A percentile compares a stretch with the other conserved stretches of the same genome.
These are phyloP conservation scores for Protomyces macrosporus DNA, from an alignment of 1,139 yeast species.

Conservation along the genomic window DNA sequence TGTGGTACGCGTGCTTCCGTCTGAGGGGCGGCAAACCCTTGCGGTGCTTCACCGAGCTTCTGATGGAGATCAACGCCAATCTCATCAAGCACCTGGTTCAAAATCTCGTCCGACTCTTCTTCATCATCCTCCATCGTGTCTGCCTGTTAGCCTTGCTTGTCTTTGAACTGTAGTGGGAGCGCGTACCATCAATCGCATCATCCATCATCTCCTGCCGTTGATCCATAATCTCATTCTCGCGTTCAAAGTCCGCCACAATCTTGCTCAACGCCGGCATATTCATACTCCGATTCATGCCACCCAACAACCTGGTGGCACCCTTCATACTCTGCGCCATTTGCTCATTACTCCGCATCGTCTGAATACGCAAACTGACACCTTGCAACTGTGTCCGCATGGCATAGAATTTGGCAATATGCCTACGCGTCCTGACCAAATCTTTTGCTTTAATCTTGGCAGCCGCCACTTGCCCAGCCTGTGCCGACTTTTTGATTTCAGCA, in stretches of 20 bases:
- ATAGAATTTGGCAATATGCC: slow-evolving; percentile 72
- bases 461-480: slow-evolving; percentile 79
- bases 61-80: slow-evolving; percentile 84
- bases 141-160: slow-evolving; percentile 44
- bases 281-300: slow-evolving; percentile 84
- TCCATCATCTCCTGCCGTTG: slow-evolving; percentile 99
- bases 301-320: slow-evolving; percentile 79
- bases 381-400: slow-evolving; percentile 93
- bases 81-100: slow-evolving; percentile 86
- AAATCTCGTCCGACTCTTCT: slow-evolving; percentile 89
- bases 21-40: slow-evolving; percentile 20
- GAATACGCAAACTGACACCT: slow-evolving; percentile 85
- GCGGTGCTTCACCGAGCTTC: slow-evolving; percentile 33
- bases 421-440: slow-evolving; percentile 81
- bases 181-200: slow-evolving; percentile 80
- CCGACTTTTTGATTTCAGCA: slow-evolving; percentile 80
- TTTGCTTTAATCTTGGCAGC: slow-evolving; percentile 94
- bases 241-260: slow-evolving; percentile 92
- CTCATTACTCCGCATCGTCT: slow-evolving; percentile 80
- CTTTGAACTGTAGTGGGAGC: slow-evolving; percentile 54
- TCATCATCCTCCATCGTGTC: slow-evolving; percentile 40
- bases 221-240: slow-evolving; percentile 93
- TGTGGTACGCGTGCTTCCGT: slow-evolving; percentile 16
- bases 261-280: slow-evolving; percentile 82
- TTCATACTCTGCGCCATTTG: slow-evolving; percentile 95